Evolutionary conservation across 306 rosid genomes (phyloP), one percentile per base, ranked within the genome.

Genomic region (Lathyrus aphaca): DNA sequence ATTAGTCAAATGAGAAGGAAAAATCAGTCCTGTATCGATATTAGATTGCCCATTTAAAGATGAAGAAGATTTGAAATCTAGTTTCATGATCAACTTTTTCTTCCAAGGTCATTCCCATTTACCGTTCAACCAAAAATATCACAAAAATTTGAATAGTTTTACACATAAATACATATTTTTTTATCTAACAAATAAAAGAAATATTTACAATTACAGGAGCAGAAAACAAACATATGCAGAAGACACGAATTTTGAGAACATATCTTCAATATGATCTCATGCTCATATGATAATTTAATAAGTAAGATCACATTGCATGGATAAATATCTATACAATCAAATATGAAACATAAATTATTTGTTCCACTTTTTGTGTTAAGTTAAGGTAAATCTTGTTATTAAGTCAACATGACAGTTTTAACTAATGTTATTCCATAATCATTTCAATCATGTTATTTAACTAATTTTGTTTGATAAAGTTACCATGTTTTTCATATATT

Each of bases 21-120:
- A 97, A 91, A 46, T 82, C 14, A 94, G 99, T 75, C 99, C 99
- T 10, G 84, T 87, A 11, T 94, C 99, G 0, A 83, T 87, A 56
- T 79, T 90, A 65, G 90, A 88, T 50, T 81, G 89, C 59, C 92
- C 92, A 9, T 88, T 90, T 57, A 77, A 86, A 74, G 94, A 92
- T 10, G 98, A 93, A 57, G 84, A 88, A 61, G 85, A 77, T 4
- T 39, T 64, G 1, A 48, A 46, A 61, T 76, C 87, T 18, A 79
- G 81, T 38, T 80, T 69, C 64, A 49, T 49, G 15, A 67, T 37
- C 23, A 54, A 65, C 39, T 56, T 79, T 23, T 54, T 40, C 25
- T 46, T 64, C 17, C 72, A 86, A 84, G 89, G 98, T 87, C 30
- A 8, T 32, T 30, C 39, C 8, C 5, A 23, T 19, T 30, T 23